These are phyloP conservation scores for Ceratocystis albifundus DNA, from an alignment of 2,329 filamentous ascomycete species.

Conservation along the genomic window DNA sequence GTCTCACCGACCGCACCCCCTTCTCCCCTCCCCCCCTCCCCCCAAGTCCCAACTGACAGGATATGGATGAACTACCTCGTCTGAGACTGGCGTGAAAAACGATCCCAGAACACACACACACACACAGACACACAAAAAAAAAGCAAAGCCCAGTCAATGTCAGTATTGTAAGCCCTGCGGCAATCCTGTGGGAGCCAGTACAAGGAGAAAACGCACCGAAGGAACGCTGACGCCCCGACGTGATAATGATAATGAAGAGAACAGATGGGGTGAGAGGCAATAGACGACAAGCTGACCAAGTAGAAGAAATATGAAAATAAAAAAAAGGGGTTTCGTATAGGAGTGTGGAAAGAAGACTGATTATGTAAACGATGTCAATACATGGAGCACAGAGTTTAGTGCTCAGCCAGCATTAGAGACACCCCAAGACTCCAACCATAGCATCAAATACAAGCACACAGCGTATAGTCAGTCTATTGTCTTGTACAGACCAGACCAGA, in stretches of 20 bases:
- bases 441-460: too few relatives aligned
- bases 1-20: too few relatives aligned
- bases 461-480: too few relatives aligned
- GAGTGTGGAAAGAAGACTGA: too few relatives aligned
- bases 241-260: not conserved
- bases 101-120: not conserved
- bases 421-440: too few relatives aligned
- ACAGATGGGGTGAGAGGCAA: not conserved
- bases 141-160: not conserved
- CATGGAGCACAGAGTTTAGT: too few relatives aligned
- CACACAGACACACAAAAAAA: too few relatives aligned
- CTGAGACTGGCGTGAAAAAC: not conserved
- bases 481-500: too few relatives aligned
- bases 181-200: not conserved
- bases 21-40: too few relatives aligned
- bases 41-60: not conserved
- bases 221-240: not conserved
- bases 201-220: not conserved
- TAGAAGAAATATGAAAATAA: not conserved
- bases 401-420: too few relatives aligned
- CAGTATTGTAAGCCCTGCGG: constrained; percentile 5
- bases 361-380: too few relatives aligned
- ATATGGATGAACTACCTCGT: not conserved
- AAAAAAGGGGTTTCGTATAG: not conserved
- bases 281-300: not conserved